Base-by-base conservation (phyloP, 352 stramenopile species). In the Salisapilia sapeloensis region DNA sequence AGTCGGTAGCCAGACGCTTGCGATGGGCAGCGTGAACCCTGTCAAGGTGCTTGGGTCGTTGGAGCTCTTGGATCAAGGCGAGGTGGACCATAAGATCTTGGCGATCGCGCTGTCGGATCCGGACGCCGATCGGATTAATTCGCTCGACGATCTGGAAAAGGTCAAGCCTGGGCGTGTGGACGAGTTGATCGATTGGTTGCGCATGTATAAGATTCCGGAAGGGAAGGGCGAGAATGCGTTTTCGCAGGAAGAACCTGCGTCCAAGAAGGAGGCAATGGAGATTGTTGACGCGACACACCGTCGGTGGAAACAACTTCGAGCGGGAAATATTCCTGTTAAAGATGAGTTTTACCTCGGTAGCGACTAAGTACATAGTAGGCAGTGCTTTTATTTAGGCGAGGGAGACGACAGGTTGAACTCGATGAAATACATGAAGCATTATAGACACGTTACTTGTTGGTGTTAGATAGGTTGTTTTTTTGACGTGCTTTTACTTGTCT, bases 71-170 rank as follows among this genome's bases (percentile, higher is more conserved):
- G 95, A 99, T 50, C 86, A 98, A 55, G 93, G 91, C 29, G 95
- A 99, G 52, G 96, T 96, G 13, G 95, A 99, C 50, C 92, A 98
- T 62, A 99, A 99, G 58, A 96, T 99, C 46, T 63, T 99, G 27
- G 94, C 75, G 24, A 74, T 99, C 42, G 75, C 92, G 17, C 39
- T 89, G 9, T 52, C 53, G 10, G 93, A 98, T 64, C 63, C 71
- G 7, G 61, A 96, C 41, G 67, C 82, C 0, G 40, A 48, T 30
- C 53, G 50, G 21, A 96, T 98, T 34, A 64, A 91, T 43, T 76
- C 32, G 12, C 58, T 96, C 23, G 59, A 66, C 12, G 92, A 97
- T 60, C 59, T 98, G 18, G 72, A 97, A 48, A 50, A 49, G 22
- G 47, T 93, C 29, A 94, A 95, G 48, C 94, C 94, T 2, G 89